A percentile compares a stretch with the other conserved stretches of the same genome.
Evolutionary conservation across 1,139 yeast species (phyloP).

Genomic region (Yamadazyma jaroonii): DNA sequence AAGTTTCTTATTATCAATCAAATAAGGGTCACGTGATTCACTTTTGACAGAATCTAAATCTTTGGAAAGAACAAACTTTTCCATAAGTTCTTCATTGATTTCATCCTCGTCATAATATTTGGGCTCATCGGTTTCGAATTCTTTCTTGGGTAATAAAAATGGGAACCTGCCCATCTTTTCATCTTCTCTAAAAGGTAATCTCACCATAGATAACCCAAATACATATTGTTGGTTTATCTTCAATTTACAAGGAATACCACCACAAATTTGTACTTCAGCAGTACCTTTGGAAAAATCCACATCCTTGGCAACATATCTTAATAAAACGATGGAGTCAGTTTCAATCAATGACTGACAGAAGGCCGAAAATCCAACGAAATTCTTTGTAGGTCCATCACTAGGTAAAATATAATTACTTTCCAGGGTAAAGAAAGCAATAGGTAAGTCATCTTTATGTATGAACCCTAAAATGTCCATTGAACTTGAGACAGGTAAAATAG

Average conservation of each 20-base stretch:
- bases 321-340: constrained; percentile 52
- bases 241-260: constrained; percentile 48
- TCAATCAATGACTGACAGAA: constrained; percentile 55
- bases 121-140: constrained; percentile 14
- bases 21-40: neutral
- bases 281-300: neutral
- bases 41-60: constrained; percentile 18
- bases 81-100: constrained; percentile 10
- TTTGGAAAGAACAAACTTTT: constrained; percentile 12
- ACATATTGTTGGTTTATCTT: constrained; percentile 16
- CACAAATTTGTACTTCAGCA: constrained; percentile 54
- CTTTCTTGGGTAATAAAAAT: constrained; percentile 29
- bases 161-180: constrained; percentile 65
- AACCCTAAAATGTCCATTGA: constrained; percentile 70
- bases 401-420: constrained; percentile 62
- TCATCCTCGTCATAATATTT: constrained; percentile 15
- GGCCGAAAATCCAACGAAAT: constrained; percentile 47
- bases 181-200: constrained; percentile 81
- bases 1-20: constrained; percentile 15
- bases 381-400: constrained; percentile 27
- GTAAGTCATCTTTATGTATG: constrained; percentile 41
- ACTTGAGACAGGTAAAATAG: constrained; percentile 41
- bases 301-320: constrained; percentile 54
- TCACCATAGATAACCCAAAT: constrained; percentile 33
- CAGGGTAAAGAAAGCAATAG: constrained; percentile 57